phyloP scores from a whole-genome alignment of 2,329 filamentous ascomycete species.

The Claviceps humidiphila region DNA sequence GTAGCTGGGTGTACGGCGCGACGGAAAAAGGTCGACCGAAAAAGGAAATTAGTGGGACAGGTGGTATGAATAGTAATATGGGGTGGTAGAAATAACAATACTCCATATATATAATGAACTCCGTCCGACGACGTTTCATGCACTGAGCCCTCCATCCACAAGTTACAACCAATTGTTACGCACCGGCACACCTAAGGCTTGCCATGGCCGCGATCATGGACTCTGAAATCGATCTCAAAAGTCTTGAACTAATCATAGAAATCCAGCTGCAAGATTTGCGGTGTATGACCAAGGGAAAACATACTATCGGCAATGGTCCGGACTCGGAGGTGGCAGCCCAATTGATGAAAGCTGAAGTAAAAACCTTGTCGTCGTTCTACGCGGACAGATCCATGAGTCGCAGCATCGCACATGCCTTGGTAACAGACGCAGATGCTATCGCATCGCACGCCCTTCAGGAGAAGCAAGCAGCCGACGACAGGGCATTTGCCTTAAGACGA shows the following conservation, averaged over 20 bases:
- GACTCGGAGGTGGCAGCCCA: conserved; percentile 7
- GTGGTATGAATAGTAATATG: too few relatives aligned
- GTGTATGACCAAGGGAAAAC: conserved; percentile 7
- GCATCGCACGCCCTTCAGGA: neutral
- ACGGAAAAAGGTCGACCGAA: too few relatives aligned
- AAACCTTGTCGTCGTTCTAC: neutral
- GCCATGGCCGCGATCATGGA: neutral
- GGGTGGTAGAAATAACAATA: too few relatives aligned
- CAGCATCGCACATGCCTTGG: conserved; percentile 9
- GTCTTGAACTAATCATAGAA: conserved; percentile 9
- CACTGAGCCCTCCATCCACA: too few relatives aligned
- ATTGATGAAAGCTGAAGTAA: conserved; percentile 8
- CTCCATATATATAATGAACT: too few relatives aligned
- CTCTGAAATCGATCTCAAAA: conserved; percentile 4
- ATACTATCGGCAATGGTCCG: neutral
- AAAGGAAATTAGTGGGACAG: too few relatives aligned
- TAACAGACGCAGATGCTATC: conserved; percentile 7
- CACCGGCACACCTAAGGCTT: neutral
- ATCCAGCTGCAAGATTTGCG: conserved; percentile 10
- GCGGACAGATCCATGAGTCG: conserved; percentile 8
- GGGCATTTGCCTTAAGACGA: neutral
- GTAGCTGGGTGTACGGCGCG: too few relatives aligned
- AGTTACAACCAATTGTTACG: too few relatives aligned
- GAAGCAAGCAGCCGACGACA: neutral
- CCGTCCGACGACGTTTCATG: too few relatives aligned